Evolutionary conservation across 257 asterid species (phyloP), one percentile per base, ranked within the genome.

Genomic region (Solanum microdontum): DNA sequence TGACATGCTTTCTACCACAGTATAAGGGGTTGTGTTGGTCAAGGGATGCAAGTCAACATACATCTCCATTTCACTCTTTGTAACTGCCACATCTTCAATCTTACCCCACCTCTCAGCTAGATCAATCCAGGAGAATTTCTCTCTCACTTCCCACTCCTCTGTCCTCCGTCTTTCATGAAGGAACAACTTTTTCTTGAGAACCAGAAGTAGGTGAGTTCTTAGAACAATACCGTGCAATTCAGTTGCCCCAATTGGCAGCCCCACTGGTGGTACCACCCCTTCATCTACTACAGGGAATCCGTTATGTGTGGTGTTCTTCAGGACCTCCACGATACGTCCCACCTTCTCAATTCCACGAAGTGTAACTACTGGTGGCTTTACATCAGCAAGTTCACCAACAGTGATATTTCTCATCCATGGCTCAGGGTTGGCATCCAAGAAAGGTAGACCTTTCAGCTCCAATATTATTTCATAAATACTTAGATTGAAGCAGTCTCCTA

Each of bases 341-440:
- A 96, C 98, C 90, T 93, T 96, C 92, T 95, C 98, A 72, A 95
- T 91, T 88, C 98, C 97, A 34, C 88, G 26, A 19, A 96, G 95
- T 10, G 93, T 91, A 64, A 96, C 93, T 23, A 93, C 93, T 39
- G 94, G 89, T 39, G 97, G 94, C 92, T 96, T 96, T 72, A 87
- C 96, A 88, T 94, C 95, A 48, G 93, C 93, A 4, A 96, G 95
- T 92, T 96, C 98, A 3, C 98, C 96, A 69, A 90, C 99, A 60
- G 97, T 95, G 24, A 96, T 91, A 89, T 94, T 94, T 91, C 98
- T 93, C 98, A 95, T 95, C 98, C 98, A 96, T 75, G 99, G 98
- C 92, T 96, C 98, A 4, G 99, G 95, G 73, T 94, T 89, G 72
- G 99, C 94, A 5, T 94, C 98, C 93, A 95, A 90, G 97, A 96